These are phyloP conservation scores for Fraxinus nigra DNA, from an alignment of 305 asterid species.

Conservation along the genomic window DNA sequence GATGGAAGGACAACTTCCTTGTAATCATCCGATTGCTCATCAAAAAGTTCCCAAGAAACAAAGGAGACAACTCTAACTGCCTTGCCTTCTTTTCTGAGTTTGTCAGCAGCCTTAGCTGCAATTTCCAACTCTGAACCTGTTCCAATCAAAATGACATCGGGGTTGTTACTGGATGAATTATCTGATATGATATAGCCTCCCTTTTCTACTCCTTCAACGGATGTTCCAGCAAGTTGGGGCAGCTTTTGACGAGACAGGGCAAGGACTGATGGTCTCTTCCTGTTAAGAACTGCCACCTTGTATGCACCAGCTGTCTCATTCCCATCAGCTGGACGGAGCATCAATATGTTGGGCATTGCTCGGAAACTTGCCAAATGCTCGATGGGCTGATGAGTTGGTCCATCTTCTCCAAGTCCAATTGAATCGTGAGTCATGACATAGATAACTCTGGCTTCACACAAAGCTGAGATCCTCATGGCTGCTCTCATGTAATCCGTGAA, in stretches of 20 bases:
- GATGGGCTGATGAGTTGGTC: slow-evolving; percentile 95
- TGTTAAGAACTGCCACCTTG: slow-evolving; percentile 75
- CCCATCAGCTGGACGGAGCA: slow-evolving; percentile 98
- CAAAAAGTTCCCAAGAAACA: slow-evolving; percentile 92
- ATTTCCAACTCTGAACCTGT: slow-evolving; percentile 96
- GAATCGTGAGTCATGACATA: slow-evolving; percentile 97
- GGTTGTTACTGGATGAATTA: slow-evolving; percentile 78
- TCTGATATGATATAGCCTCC: slow-evolving; percentile 87
- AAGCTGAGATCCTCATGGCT: slow-evolving; percentile 84
- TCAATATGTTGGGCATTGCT: slow-evolving; percentile 91
- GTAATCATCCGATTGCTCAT: slow-evolving; percentile 79
- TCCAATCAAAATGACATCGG: slow-evolving; percentile 81
- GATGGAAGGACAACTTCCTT: slow-evolving; percentile 83
- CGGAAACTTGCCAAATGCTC: slow-evolving; percentile 96
- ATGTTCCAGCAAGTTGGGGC: slow-evolving; percentile 81
- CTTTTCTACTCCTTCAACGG: slow-evolving; percentile 80
- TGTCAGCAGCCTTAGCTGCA: slow-evolving; percentile 89
- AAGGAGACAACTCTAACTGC: slow-evolving; percentile 84
- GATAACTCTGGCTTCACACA: slow-evolving; percentile 74
- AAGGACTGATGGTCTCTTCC: slow-evolving; percentile 80
- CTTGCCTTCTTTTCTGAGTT: slow-evolving; percentile 90
- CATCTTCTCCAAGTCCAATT: slow-evolving; percentile 95
- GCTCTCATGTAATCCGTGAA: slow-evolving; percentile 97
- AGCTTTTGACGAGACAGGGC: slow-evolving; percentile 94
- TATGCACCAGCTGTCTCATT: slow-evolving; percentile 90